Base-by-base conservation (phyloP, 2,329 filamentous ascomycete species). In the Monosporascus sp. region DNA sequence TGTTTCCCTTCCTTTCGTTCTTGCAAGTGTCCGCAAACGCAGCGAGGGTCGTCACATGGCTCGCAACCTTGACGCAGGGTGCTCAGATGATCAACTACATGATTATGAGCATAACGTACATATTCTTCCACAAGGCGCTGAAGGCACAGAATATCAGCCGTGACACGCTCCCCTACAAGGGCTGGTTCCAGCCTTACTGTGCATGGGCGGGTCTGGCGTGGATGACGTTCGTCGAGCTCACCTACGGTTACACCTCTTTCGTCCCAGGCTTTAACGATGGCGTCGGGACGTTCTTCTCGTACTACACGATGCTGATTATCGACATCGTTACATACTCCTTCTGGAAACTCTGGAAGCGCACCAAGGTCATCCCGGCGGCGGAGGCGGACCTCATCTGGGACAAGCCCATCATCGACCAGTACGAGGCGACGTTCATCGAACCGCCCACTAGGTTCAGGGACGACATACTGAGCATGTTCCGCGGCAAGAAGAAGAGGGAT, bases 261-360 rank as follows among this genome's bases (percentile, higher is more conserved):
- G 60, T 71, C 20, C 74, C 74, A 0, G 62, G 63, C 11, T 14
- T 27, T 2, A 53, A 51, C 22, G 78, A 71, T 70, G 60, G 62
- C 37, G 62, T 69, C 3, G 59, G 58, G 5, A 60, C 57, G 42
- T 71, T 71, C 59, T 70, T 71, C 54, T 60, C 69, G 9, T 81
- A 81, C 63, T 85, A 82, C 62, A 74, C 73, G 9, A 78, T 74
- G 76, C 65, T 68, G 24, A 70, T 74, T 18, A 68, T 74, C 3
- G 71, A 62, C 37, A 78, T 80, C 62, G 72, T 79, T 65, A 68
- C 73, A 18, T 79, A 80, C 70, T 84, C 77, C 20, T 73, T 74
- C 60, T 89, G 83, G 82, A 89, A 89, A 70, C 7, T 88, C 1
- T 20, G 83, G 65, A 82, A 84, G 71, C 73, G 72, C 52, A 88